phyloP scores from a whole-genome alignment of 305 asterid species.

The Fraxinus albicans region DNA sequence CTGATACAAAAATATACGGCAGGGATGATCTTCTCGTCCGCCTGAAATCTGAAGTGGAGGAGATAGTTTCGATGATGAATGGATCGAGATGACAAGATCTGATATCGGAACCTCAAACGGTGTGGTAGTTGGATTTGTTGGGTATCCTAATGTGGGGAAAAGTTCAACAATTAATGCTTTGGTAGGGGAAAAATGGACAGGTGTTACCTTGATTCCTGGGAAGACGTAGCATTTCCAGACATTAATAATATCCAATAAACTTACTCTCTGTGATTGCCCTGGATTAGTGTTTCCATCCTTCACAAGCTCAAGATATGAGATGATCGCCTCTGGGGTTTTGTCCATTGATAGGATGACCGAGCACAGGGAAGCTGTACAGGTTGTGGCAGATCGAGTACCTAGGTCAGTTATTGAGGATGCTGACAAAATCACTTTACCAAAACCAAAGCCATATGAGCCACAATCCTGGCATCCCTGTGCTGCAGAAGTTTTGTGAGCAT shows the following conservation, averaged over 20 bases:
- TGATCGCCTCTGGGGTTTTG: constrained; percentile 93
- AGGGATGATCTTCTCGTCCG: constrained; percentile 79
- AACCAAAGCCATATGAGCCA: constrained; percentile 75
- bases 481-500: constrained; percentile 68
- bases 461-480: constrained; percentile 72
- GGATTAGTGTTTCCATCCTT: constrained; percentile 95
- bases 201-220: constrained; percentile 97
- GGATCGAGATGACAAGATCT: constrained; percentile 23
- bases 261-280: constrained; percentile 94
- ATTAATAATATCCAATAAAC: constrained; percentile 72
- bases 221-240: constrained; percentile 97
- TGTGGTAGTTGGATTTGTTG: constrained; percentile 90
- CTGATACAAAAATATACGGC: constrained; percentile 61
- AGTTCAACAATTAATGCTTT: constrained; percentile 96
- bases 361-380: constrained; percentile 85
- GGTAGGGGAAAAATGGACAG: constrained; percentile 87
- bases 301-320: constrained; percentile 89
- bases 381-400: constrained; percentile 79
- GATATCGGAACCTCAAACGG: constrained; percentile 19
- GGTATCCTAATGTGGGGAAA: constrained; percentile 96
- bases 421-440: constrained; percentile 73
- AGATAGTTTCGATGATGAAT: constrained; percentile 56
- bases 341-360: constrained; percentile 88
- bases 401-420: constrained; percentile 61
- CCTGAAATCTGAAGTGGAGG: constrained; percentile 83